Base-by-base conservation (phyloP, 441 rosid genomes). In the Populus hybrid region DNA sequence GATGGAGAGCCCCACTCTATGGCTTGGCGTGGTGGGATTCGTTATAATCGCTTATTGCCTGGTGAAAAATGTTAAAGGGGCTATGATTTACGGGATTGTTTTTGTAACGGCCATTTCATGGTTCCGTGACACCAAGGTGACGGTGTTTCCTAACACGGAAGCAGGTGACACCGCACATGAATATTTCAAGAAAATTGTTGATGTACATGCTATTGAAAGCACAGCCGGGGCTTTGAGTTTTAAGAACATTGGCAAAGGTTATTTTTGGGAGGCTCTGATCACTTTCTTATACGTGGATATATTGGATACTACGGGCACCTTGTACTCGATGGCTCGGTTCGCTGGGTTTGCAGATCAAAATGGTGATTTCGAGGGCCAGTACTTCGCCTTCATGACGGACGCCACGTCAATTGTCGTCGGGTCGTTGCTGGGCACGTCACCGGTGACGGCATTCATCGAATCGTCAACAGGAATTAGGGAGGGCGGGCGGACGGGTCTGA, bases 401-500 rank as follows among this genome's bases (percentile, higher is more conserved):
- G 99, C 99, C 10, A 77, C 84, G 4, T 81, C 99, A n/a, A 95
- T 95, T 2, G 93, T 95, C 8, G 86, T 93, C 36, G 97, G 98
- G 24, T 91, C 98, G 1, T 70, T 95, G 24, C 86, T 95, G 0
- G 99, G 99, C 7, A 95, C 99, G 0, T 95, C 99, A 0, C 97
- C 98, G 1, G 98, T 92, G 67, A 93, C 99, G 5, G 81, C 87
- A 0, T 95, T 86, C 59, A 85, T 93, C 4, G 99, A 95, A 72
- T 95, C 99, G 0, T 95, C 99, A 0, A 91, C 97, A 0, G 98
- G 98, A n/a, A 95, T 95, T 36, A 63, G 95, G 2, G 99, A 95
- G 50, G 99, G 98, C 0, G 98, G 99, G 1, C 78, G 90, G 72
- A 95, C 98, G 1, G 99, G 99, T 9, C 3, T 95, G 0, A 95